Evolutionary conservation across 805 yeast genomes (phyloP).

Genomic region (Saturnispora halmiae): DNA sequence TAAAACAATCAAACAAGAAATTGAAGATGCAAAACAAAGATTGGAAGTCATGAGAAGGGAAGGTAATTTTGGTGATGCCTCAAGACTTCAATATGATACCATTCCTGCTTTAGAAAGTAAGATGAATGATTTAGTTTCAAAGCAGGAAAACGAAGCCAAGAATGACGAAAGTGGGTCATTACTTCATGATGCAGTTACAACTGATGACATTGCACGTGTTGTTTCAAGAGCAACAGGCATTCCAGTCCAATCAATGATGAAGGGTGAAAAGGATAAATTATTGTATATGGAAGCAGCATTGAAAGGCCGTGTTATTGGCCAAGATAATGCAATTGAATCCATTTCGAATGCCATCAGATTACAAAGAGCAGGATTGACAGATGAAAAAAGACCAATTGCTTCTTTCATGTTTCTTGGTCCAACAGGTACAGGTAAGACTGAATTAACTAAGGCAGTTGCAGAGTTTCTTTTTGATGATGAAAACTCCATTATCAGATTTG

Average conservation of each 20-base stretch:
- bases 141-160: conserved; percentile 29
- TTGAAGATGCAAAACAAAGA: conserved; percentile 78
- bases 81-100: conserved; percentile 76
- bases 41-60: conserved; percentile 75
- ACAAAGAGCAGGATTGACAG: conserved; percentile 93
- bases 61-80: conserved; percentile 82
- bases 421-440: conserved; percentile 98
- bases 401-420: conserved; percentile 96
- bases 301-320: conserved; percentile 79
- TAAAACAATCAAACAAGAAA: conserved; percentile 68
- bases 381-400: conserved; percentile 91
- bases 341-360: conserved; percentile 90
- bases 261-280: conserved; percentile 89
- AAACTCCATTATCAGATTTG: conserved; percentile 79
- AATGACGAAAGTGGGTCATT: conserved; percentile 27
- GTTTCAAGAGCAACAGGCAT: conserved; percentile 93
- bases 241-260: conserved; percentile 82
- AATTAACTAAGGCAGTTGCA: conserved; percentile 85
- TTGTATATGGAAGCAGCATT: conserved; percentile 78
- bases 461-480: conserved; percentile 88
- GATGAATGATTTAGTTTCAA: conserved; percentile 38
- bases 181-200: conserved; percentile 84
- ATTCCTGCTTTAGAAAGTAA: conserved; percentile 71
- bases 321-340: conserved; percentile 86
- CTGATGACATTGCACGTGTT: conserved; percentile 89